A percentile compares a stretch with the other conserved stretches of the same genome.
These are phyloP conservation scores for Cicer pinnatifidum DNA, from an alignment of 306 rosid species.

Conservation along the genomic window DNA sequence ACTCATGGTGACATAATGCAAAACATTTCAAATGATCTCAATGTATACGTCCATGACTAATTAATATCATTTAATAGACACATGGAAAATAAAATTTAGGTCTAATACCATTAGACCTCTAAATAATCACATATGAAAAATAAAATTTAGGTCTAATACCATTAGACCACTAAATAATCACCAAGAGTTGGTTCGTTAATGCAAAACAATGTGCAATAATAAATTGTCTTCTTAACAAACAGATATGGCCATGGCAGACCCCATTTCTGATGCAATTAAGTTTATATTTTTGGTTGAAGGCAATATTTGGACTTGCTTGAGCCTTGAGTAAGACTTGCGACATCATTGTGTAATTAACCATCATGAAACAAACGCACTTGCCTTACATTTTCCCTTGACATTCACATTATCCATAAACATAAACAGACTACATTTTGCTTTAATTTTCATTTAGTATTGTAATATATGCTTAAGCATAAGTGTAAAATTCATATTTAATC, in stretches of 20 bases:
- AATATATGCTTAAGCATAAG: neutral
- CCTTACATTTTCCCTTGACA: neutral
- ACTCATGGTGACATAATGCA: conserved; percentile 51
- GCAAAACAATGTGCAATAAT: conserved; percentile 46
- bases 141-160: neutral
- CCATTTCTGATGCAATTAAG: conserved; percentile 42
- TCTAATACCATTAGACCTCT: neutral
- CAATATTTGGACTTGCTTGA: conserved; percentile 31
- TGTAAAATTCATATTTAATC: neutral
- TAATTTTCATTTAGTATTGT: neutral
- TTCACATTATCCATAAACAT: conserved; percentile 1
- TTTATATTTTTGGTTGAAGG: conserved; percentile 42
- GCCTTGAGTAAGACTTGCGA: conserved; percentile 13
- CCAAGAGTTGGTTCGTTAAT: conserved; percentile 42
- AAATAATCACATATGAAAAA: conserved; percentile 22
- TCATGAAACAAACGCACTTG: conserved; percentile 1
- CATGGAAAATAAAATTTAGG: neutral
- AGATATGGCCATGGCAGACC: conserved; percentile 42
- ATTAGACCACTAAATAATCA: conserved; percentile 21
- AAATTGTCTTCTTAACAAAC: conserved; percentile 43
- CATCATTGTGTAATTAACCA: conserved; percentile 37
- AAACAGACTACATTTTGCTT: neutral
- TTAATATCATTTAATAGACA: conserved; percentile 51
- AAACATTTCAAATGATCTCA: conserved; percentile 42
- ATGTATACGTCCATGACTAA: conserved; percentile 46